A percentile compares a stretch with the other conserved stretches of the same genome.
Evolutionary conservation across 1,139 yeast species (phyloP).

Genomic region (Geotrichum carabidarum): DNA sequence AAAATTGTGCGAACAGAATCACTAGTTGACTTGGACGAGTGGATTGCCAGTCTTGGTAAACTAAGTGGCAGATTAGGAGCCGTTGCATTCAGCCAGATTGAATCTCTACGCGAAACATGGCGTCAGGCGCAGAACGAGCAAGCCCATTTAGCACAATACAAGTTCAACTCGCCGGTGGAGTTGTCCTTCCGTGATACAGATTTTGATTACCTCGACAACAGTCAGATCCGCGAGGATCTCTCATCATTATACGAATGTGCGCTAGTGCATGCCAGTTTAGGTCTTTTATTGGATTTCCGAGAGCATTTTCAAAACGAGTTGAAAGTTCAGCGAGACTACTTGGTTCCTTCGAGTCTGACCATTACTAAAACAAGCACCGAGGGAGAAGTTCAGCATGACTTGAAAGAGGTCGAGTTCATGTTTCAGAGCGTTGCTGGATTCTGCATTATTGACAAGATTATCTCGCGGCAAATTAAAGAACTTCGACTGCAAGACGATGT

Average conservation of each 20-base stretch:
- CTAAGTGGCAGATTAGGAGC: slow-evolving; percentile 15
- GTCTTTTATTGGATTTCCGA: slow-evolving; percentile 56
- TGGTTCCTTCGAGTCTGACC: slow-evolving; percentile 47
- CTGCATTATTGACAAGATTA: slow-evolving; percentile 66
- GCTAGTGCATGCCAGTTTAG: slow-evolving; percentile 71
- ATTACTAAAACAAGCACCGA: slow-evolving; percentile 19
- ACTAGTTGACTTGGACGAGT: slow-evolving; percentile 62
- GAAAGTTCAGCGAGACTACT: slow-evolving; percentile 65
- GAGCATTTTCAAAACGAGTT: slow-evolving; percentile 68
- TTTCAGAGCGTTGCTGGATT: slow-evolving; percentile 68
- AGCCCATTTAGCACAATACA: slow-evolving; percentile 51
- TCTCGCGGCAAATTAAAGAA: slow-evolving; percentile 50
- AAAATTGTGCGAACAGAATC: slow-evolving; percentile 75
- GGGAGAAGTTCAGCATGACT: slow-evolving; percentile 21
- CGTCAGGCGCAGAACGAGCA: slow-evolving; percentile 39
- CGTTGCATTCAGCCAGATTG: slow-evolving; percentile 54
- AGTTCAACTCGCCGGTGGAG: slow-evolving; percentile 83
- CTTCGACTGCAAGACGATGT: slow-evolving; percentile 44
- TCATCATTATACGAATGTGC: slow-evolving; percentile 76
- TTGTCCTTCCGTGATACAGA: slow-evolving; percentile 59
- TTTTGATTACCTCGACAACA: slow-evolving; percentile 39
- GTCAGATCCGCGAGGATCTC: slow-evolving; percentile 49
- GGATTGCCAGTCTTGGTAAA: slow-evolving; percentile 35
- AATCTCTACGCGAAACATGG: slow-evolving; percentile 58
- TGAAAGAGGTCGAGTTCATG: slow-evolving; percentile 26